A percentile compares a stretch with the other conserved stretches of the same genome.
Conservation (phyloP, 202 grass and related monocot genomes). For the Carex arenaria region DNA sequence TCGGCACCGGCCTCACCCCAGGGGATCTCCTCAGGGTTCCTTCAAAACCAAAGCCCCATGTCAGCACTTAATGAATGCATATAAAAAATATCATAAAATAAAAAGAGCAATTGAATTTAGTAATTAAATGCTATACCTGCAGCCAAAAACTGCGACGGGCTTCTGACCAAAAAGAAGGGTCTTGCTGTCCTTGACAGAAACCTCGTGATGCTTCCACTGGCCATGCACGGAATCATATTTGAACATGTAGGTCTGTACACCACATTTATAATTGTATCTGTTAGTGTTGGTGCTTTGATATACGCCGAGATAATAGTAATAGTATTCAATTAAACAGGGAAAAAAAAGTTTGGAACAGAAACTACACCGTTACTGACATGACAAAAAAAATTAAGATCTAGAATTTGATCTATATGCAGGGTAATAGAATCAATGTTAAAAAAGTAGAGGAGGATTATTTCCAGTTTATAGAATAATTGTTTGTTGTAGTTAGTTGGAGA, state of each 20-base stretch:
- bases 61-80: not conserved
- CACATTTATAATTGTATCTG: not conserved
- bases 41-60: not conserved
- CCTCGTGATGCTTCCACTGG: slow-evolving; percentile 76
- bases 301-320: not conserved
- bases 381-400: not conserved
- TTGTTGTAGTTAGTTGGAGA: not conserved
- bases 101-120: not conserved
- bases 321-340: not conserved
- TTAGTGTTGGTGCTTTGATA: not conserved
- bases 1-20: slow-evolving; percentile 71
- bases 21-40: slow-evolving; percentile 88
- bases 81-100: not conserved
- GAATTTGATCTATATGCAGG: not conserved
- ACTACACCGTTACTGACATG: not conserved
- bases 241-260: slow-evolving; percentile 84
- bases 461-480: not conserved
- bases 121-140: slow-evolving; percentile 35
- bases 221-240: slow-evolving; percentile 82
- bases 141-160: slow-evolving; percentile 57
- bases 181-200: slow-evolving; percentile 74
- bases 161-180: slow-evolving; percentile 77
- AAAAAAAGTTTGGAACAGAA: not conserved
- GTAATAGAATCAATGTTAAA: not conserved
- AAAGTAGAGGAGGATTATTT: not conserved